Base-by-base conservation (phyloP, 805 yeast genomes). In the Yueomyces sinensis region DNA sequence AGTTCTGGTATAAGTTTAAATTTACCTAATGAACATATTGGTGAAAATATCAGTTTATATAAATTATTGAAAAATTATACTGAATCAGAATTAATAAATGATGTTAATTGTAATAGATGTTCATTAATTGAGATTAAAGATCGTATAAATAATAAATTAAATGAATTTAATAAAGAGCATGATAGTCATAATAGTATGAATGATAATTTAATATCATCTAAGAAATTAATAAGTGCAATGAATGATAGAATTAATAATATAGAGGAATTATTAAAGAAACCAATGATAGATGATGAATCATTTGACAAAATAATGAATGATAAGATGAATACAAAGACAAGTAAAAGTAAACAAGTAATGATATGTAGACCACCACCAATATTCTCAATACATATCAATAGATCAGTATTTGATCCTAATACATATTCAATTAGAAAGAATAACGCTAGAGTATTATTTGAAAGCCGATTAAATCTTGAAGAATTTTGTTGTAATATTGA, bases 21-120 rank as follows among this genome's bases (percentile, higher is more conserved):
- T 41, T 59, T 80, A 30, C 84, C 86, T 0, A 52, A 65, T 28
- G 59, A 56, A 23, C 53, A 50, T 33, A 53, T 52, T 29, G 63
- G 63, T 29, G 52, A 65, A 2, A 47, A 59, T 33, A 80, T 25
- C 5, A 25, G 28, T 25, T n/a, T 25, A 9, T 25, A 25, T 25
- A n/a, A 25, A 11, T n/a, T 25, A 13, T 25, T 25, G 13, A 9
- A 5, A 25, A 11, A 9, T 11, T 25, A 25, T n/a, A 25, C 28
- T 11, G n/a, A 25, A 25, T n/a, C 83, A 29, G 96, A 87, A 49
- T 70, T 78, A 17, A 83, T 86, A 38, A 83, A 82, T 41, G 94
- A 82, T 27, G 96, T 86, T 30, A 84, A 83, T 56, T 86, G 96
- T 61, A 83, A 84, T 50, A 66, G 95, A 45, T 86, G 96, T 61